Evolutionary conservation across 768 basidiomycete species (phyloP).

Genomic region (Amanita pallidorosea): DNA sequence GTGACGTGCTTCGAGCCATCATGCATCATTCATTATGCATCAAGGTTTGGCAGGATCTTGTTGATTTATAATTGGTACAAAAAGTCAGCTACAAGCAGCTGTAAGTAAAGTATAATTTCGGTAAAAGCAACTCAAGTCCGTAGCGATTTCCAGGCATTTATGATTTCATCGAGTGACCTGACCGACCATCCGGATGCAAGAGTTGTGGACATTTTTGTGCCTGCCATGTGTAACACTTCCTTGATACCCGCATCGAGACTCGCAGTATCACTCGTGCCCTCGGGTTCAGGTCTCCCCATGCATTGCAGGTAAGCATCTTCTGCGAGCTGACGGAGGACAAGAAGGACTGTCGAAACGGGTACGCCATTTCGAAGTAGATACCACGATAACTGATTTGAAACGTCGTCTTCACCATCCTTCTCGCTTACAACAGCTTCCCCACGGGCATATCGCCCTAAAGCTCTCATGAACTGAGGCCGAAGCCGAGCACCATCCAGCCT

Average conservation of each 20-base stretch:
- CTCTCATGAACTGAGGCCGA: conserved; percentile 27
- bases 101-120: not conserved
- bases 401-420: conserved; percentile 11
- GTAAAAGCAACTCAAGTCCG: not conserved
- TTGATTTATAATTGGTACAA: too few relatives aligned
- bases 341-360: conserved; percentile 58
- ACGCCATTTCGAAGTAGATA: conserved; percentile 62
- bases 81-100: not conserved
- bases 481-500: conserved; percentile 37
- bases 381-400: conserved; percentile 47
- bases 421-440: conserved; percentile 14
- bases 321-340: conserved; percentile 50
- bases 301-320: conserved; percentile 53
- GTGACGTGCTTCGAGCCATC: too few relatives aligned
- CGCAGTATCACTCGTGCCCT: conserved; percentile 31
- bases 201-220: conserved; percentile 65
- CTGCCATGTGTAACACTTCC: conserved; percentile 80
- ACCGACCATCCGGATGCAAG: conserved; percentile 69
- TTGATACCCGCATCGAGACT: conserved; percentile 48
- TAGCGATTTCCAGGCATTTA: conserved; percentile 39
- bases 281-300: conserved; percentile 34
- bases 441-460: conserved; percentile 44
- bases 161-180: conserved; percentile 54
- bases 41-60: too few relatives aligned
- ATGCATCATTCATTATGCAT: too few relatives aligned